Percentiles rank a stretch among this genome's conserved stretches.
Evolutionary conservation across 192 early-diverging fungal genomes (phyloP).

Genomic region (Paraglomus occultum): DNA sequence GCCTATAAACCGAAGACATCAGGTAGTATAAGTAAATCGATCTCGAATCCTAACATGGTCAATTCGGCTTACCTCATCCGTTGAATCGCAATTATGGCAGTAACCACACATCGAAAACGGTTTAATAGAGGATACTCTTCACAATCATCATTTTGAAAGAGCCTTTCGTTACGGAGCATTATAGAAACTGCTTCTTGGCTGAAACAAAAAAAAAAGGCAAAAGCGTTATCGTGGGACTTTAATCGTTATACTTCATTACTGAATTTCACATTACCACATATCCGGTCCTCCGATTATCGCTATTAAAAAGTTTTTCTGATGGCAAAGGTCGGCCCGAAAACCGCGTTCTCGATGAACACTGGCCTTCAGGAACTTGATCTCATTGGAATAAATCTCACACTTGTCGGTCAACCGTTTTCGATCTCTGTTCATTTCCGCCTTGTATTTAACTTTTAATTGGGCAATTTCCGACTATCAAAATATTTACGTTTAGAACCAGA

Average conservation of each 20-base stretch:
- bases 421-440: conserved; percentile 2
- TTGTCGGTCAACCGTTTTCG: conserved; percentile 6
- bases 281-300: conserved; percentile 13
- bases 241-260: not conserved
- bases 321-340: conserved; percentile 23
- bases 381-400: conserved; percentile 7
- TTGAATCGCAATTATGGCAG: conserved; percentile 17
- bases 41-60: too few species aligned
- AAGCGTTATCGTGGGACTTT: not conserved
- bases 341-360: conserved; percentile 15
- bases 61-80: conserved; percentile 15
- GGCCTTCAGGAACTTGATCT: conserved; percentile 19
- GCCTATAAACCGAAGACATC: too few species aligned
- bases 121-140: not conserved
- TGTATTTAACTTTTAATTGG: conserved; percentile 14
- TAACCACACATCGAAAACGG: conserved; percentile 8
- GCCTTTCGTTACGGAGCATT: not conserved
- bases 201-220: conserved; percentile 4
- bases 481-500: not conserved
- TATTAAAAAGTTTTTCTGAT: conserved; percentile 27
- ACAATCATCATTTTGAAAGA: not conserved
- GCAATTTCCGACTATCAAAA: not conserved
- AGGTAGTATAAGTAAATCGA: too few species aligned
- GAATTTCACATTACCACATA: not conserved
- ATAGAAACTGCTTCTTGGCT: not conserved